Evolutionary conservation across 176 grass and related monocot genomes (phyloP).

Genomic region (Oryza nivara): DNA sequence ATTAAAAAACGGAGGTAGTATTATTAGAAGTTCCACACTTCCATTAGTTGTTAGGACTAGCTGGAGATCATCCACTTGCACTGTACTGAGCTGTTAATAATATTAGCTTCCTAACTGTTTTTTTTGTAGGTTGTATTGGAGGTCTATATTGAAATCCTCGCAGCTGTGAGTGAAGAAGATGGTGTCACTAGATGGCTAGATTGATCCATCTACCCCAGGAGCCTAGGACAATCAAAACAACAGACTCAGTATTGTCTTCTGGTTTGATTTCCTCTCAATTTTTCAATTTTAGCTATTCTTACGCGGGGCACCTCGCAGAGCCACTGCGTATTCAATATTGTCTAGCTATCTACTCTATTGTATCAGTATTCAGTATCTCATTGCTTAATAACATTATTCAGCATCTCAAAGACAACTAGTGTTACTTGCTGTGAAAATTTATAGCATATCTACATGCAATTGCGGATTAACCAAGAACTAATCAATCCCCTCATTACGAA

Average conservation of each 20-base stretch:
- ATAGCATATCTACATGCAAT: neutral
- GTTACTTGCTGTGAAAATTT: neutral
- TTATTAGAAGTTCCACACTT: neutral
- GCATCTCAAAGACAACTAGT: neutral
- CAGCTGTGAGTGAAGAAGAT: slow-evolving; percentile 77
- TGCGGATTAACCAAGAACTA: neutral
- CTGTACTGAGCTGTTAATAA: neutral
- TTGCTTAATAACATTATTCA: neutral
- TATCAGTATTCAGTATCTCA: neutral
- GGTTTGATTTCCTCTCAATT: neutral
- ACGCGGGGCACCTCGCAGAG: neutral
- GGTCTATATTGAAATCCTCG: slow-evolving; percentile 73
- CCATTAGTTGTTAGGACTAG: neutral
- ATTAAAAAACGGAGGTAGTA: no score
- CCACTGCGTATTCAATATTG: neutral
- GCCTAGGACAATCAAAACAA: slow-evolving; percentile 20
- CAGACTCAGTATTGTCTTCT: slow-evolving; percentile 10
- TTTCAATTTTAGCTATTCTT: slow-evolving; percentile 20
- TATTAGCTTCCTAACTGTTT: neutral
- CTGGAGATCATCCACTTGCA: neutral
- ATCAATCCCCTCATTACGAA: neutral
- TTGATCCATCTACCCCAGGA: slow-evolving; percentile 20
- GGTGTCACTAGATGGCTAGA: slow-evolving; percentile 82
- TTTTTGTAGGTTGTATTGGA: slow-evolving; percentile 66
- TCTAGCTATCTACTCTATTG: neutral